phyloP scores from a whole-genome alignment of 805 yeast species.

The Lipomyces orientalis region DNA sequence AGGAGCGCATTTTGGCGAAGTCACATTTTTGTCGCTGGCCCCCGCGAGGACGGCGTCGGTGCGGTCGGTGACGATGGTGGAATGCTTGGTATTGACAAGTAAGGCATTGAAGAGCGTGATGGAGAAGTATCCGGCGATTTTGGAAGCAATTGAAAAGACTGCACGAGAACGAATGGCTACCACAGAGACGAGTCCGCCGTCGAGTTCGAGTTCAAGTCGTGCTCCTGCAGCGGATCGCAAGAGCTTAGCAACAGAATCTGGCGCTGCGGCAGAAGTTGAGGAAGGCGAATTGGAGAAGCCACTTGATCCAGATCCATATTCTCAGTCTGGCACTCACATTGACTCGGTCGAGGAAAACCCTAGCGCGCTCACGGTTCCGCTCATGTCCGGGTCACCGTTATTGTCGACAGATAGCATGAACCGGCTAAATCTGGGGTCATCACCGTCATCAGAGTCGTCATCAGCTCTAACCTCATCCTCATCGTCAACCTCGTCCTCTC shows the following conservation, averaged over 20 bases:
- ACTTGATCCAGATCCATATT: slow-evolving; percentile 39
- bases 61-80: slow-evolving; percentile 64
- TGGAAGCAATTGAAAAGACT: slow-evolving; percentile 63
- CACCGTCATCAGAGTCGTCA: slow-evolving; percentile 9
- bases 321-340: slow-evolving; percentile 14
- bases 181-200: neutral
- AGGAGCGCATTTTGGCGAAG: slow-evolving; percentile 77
- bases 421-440: slow-evolving; percentile 9
- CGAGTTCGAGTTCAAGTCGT: neutral
- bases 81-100: slow-evolving; percentile 65
- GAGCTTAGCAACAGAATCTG: too few species aligned
- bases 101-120: slow-evolving; percentile 61
- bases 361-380: slow-evolving; percentile 13
- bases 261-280: neutral
- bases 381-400: slow-evolving; percentile 14
- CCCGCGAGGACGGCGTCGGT: slow-evolving; percentile 63
- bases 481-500: slow-evolving; percentile 14
- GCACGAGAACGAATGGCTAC: slow-evolving; percentile 57
- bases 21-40: slow-evolving; percentile 62
- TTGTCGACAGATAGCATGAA: slow-evolving; percentile 21
- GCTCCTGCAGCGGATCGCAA: neutral
- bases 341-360: slow-evolving; percentile 19
- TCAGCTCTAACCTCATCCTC: slow-evolving; percentile 9
- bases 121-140: slow-evolving; percentile 61
- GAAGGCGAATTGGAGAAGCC: slow-evolving; percentile 32